These are phyloP conservation scores for Alloascoidea hylecoeti DNA, from an alignment of 805 yeast species.

Conservation along the genomic window DNA sequence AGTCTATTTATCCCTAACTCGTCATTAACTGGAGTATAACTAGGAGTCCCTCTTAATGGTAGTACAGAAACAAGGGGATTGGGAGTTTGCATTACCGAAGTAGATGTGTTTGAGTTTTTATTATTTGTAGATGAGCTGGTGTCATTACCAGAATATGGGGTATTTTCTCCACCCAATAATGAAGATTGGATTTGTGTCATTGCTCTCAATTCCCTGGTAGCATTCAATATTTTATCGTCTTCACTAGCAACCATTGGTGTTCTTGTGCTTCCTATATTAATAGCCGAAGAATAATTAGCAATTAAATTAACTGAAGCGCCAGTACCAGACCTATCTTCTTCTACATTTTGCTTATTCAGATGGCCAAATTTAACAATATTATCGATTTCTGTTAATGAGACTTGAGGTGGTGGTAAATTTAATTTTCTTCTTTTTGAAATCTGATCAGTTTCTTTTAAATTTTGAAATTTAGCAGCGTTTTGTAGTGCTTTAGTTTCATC, in stretches of 20 bases:
- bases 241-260: constrained; percentile 7
- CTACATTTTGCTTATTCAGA: constrained; percentile 9
- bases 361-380: constrained; percentile 15
- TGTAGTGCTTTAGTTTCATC: constrained; percentile 12
- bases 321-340: too few relatives aligned
- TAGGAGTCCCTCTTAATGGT: constrained; percentile 2
- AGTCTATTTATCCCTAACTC: constrained; percentile 8
- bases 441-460: constrained; percentile 13
- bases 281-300: constrained; percentile 10
- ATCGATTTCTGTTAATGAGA: constrained; percentile 15
- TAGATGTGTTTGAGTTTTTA: constrained; percentile 2
- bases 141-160: constrained; percentile 7
- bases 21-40: constrained; percentile 6
- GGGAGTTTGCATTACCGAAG: constrained; percentile 6
- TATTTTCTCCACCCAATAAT: constrained; percentile 16
- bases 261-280: constrained; percentile 7
- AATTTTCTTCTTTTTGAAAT: constrained; percentile 23
- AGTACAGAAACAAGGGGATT: background rate
- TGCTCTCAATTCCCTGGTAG: constrained; percentile 20
- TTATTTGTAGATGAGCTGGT: too few relatives aligned
- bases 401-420: constrained; percentile 20
- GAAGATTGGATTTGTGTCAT: constrained; percentile 20
- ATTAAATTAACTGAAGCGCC: constrained; percentile 6
- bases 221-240: constrained; percentile 21
- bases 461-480: constrained; percentile 16